Conservation (phyloP, 1,139 yeast genomes). For the Sugiyamaella neomexicana region DNA sequence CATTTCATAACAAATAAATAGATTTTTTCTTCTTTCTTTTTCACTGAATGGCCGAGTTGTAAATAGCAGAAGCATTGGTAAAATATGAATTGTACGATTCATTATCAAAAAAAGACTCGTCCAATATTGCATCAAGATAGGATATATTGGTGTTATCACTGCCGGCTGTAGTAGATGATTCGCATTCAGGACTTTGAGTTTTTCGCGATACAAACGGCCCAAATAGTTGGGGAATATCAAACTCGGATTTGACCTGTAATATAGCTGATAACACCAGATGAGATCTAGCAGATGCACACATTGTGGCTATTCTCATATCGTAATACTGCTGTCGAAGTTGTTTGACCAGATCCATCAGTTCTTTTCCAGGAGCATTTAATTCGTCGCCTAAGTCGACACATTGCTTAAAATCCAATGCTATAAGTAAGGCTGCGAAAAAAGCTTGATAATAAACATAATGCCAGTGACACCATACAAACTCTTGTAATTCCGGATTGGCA, state of each 20-base stretch:
- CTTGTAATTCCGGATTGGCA: constrained; percentile 10
- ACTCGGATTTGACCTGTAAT: constrained; percentile 10
- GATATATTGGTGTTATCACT: background rate
- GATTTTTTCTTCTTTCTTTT: too few relatives aligned
- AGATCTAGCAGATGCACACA: constrained; percentile 22
- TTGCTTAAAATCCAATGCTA: constrained; percentile 14
- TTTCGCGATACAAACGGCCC: constrained; percentile 11
- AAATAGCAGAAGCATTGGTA: constrained; percentile 13
- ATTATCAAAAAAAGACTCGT: constrained; percentile 6
- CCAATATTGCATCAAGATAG: constrained; percentile 3
- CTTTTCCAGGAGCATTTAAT: constrained; percentile 5
- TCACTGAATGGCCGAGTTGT: constrained; percentile 3
- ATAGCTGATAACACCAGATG: constrained; percentile 17
- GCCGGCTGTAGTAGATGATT: background rate
- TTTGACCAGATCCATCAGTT: constrained; percentile 12
- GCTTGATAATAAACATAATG: constrained; percentile 17
- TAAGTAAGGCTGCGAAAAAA: constrained; percentile 14
- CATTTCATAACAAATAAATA: background rate
- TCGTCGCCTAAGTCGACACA: background rate
- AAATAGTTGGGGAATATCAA: constrained; percentile 17
- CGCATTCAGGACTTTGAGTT: background rate
- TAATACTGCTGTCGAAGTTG: constrained; percentile 12
- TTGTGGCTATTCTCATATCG: constrained; percentile 18
- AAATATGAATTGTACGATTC: constrained; percentile 1
- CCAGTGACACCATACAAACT: constrained; percentile 21